phyloP scores from a whole-genome alignment of 371 early-diverging fungal species.

The Mucor indicus region DNA sequence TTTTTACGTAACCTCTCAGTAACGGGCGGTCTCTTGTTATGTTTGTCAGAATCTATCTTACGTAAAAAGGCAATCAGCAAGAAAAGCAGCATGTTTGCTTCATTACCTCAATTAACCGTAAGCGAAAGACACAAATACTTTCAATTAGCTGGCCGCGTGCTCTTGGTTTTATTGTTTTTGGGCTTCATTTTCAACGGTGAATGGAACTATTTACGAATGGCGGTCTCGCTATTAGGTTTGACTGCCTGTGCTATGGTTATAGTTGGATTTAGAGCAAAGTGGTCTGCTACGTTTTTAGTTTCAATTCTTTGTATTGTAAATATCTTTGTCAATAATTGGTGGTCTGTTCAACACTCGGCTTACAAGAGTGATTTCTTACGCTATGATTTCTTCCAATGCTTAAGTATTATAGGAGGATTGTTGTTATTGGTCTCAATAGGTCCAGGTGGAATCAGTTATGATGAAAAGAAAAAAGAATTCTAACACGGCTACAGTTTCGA shows the following conservation, averaged over 20 bases:
- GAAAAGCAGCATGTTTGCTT: slow-evolving; percentile 56
- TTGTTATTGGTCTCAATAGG: slow-evolving; percentile 86
- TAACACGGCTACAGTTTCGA: too few relatives aligned
- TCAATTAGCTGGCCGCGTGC: slow-evolving; percentile 83
- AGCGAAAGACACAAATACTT: slow-evolving; percentile 79
- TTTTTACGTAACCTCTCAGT: slow-evolving; percentile 88
- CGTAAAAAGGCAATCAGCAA: slow-evolving; percentile 34
- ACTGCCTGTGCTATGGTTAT: slow-evolving; percentile 88
- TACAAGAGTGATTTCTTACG: slow-evolving; percentile 84
- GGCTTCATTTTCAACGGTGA: slow-evolving; percentile 83
- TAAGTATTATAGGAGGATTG: slow-evolving; percentile 93
- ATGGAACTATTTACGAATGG: slow-evolving; percentile 61
- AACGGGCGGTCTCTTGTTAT: slow-evolving; percentile 86
- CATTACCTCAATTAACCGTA: slow-evolving; percentile 77
- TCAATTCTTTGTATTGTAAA: slow-evolving; percentile 84
- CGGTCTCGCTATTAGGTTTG: slow-evolving; percentile 68
- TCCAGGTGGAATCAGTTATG: slow-evolving; percentile 87
- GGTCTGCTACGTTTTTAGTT: slow-evolving; percentile 86
- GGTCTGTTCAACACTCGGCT: slow-evolving; percentile 75
- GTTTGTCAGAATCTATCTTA: slow-evolving; percentile 70
- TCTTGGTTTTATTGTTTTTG: slow-evolving; percentile 86
- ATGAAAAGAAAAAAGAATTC: slow-evolving; percentile 86
- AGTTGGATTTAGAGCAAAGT: slow-evolving; percentile 94
- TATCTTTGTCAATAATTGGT: slow-evolving; percentile 92
- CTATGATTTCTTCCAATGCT: slow-evolving; percentile 98